A percentile compares a stretch with the other conserved stretches of the same genome.
phyloP scores from a whole-genome alignment of 129 eudicot species.

The Helianthus tuberosus region DNA sequence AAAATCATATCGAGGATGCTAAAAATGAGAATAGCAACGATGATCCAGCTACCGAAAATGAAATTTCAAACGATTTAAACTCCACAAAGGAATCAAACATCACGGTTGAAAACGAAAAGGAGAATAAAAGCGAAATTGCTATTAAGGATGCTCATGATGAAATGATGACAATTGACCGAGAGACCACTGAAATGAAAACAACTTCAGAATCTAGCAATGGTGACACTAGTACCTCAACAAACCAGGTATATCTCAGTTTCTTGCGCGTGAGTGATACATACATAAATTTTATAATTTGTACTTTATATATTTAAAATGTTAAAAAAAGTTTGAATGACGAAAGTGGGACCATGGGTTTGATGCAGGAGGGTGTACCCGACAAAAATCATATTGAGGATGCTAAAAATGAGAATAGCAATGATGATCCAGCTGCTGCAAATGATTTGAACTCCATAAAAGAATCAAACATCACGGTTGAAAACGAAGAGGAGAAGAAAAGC shows the following conservation, averaged over 20 bases:
- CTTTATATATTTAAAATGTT: no score
- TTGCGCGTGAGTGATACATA: not conserved
- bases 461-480: not conserved
- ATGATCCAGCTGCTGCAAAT: not conserved
- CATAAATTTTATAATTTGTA: no score
- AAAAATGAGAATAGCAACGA: slow-evolving; percentile 2
- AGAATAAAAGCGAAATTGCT: not conserved
- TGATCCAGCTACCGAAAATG: not conserved
- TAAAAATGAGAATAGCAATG: not conserved
- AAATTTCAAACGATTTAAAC: not conserved
- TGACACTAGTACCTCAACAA: not conserved
- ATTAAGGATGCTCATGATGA: not conserved
- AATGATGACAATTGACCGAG: slow-evolving; percentile 5
- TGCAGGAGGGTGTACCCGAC: slow-evolving; percentile 31
- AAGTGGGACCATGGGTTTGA: slow-evolving; percentile 1
- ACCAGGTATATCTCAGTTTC: slow-evolving; percentile 16
- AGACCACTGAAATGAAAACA: not conserved
- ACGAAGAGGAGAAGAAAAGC: slow-evolving; percentile 4
- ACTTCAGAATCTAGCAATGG: slow-evolving; percentile 13
- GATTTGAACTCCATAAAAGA: not conserved
- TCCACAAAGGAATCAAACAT: not conserved
- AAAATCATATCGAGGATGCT: not conserved
- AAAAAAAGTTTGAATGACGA: not conserved
- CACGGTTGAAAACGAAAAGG: not conserved
- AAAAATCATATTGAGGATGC: not conserved